Evolutionary conservation across 352 stramenopile genomes (phyloP).

Genomic region (Pythium chondricola): DNA sequence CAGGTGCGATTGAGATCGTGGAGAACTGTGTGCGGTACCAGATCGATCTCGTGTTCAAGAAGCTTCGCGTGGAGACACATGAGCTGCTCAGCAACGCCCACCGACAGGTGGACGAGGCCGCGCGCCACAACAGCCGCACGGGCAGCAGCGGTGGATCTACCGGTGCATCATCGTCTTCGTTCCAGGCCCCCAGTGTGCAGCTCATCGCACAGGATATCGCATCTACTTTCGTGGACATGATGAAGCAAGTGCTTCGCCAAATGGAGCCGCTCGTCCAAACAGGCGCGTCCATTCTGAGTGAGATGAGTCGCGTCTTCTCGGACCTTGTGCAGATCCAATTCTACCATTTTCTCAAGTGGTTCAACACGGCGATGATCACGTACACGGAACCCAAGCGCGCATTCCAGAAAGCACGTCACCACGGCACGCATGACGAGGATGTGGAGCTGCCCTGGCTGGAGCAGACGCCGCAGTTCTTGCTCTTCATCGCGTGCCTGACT

Average conservation of each 20-base stretch:
- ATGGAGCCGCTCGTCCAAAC: slow-evolving; percentile 75
- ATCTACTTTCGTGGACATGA: slow-evolving; percentile 55
- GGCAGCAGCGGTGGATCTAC: slow-evolving; percentile 7
- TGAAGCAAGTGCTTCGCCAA: slow-evolving; percentile 72
- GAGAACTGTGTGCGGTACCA: slow-evolving; percentile 71
- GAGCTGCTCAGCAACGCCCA: slow-evolving; percentile 51
- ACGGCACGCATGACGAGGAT: slow-evolving; percentile 20
- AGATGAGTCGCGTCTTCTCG: slow-evolving; percentile 72
- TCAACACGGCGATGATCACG: slow-evolving; percentile 49
- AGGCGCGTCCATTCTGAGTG: slow-evolving; percentile 48
- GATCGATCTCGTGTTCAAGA: slow-evolving; percentile 65
- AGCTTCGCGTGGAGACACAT: slow-evolving; percentile 49
- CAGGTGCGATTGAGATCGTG: slow-evolving; percentile 42
- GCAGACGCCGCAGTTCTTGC: slow-evolving; percentile 52
- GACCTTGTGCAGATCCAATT: slow-evolving; percentile 78
- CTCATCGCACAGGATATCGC: slow-evolving; percentile 51
- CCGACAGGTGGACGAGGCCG: slow-evolving; percentile 25
- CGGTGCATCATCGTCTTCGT: slow-evolving; percentile 4
- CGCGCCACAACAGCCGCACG: slow-evolving; percentile 26
- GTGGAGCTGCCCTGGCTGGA: slow-evolving; percentile 47
- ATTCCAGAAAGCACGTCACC: slow-evolving; percentile 21
- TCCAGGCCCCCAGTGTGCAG: slow-evolving; percentile 36
- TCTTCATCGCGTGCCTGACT: slow-evolving; percentile 70
- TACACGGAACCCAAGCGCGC: slow-evolving; percentile 71
- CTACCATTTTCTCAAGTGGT: slow-evolving; percentile 79